phyloP scores from a whole-genome alignment of 2,329 filamentous ascomycete species.

The Colletotrichum navitas region DNA sequence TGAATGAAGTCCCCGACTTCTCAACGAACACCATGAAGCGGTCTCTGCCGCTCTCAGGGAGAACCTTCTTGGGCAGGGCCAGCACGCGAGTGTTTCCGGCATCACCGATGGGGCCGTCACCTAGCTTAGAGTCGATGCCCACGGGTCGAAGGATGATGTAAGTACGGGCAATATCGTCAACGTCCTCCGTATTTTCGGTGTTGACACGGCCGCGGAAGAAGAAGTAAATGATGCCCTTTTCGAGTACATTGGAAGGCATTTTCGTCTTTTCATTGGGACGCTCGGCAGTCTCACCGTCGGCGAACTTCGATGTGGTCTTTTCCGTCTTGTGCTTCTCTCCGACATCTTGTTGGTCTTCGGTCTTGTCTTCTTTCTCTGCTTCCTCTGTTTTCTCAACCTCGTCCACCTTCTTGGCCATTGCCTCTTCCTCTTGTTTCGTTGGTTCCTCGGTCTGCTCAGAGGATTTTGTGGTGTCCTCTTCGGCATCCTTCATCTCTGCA shows the following conservation, averaged over 20 bases:
- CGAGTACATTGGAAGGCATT: constrained; percentile 69
- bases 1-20: constrained; percentile 74
- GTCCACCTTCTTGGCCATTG: constrained; percentile 5
- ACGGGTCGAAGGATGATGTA: constrained; percentile 85
- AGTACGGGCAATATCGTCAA: constrained; percentile 81
- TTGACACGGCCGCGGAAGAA: constrained; percentile 85
- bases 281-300: constrained; percentile 29
- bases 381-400: background rate
- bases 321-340: constrained; percentile 7
- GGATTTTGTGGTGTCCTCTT: background rate
- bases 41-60: constrained; percentile 77
- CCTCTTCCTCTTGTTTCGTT: constrained; percentile 19
- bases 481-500: constrained; percentile 32
- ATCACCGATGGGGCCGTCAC: constrained; percentile 61
- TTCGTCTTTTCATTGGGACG: constrained; percentile 32
- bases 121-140: constrained; percentile 75
- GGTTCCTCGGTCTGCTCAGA: background rate
- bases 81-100: constrained; percentile 77
- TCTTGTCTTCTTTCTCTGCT: background rate
- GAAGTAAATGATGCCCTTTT: constrained; percentile 93
- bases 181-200: constrained; percentile 74
- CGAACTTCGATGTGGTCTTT: background rate
- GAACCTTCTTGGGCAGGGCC: constrained; percentile 85
- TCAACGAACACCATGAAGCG: constrained; percentile 87
- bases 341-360: background rate